Base-by-base conservation (phyloP, 352 stramenopile species). In the Phytophthora ohioensis region DNA sequence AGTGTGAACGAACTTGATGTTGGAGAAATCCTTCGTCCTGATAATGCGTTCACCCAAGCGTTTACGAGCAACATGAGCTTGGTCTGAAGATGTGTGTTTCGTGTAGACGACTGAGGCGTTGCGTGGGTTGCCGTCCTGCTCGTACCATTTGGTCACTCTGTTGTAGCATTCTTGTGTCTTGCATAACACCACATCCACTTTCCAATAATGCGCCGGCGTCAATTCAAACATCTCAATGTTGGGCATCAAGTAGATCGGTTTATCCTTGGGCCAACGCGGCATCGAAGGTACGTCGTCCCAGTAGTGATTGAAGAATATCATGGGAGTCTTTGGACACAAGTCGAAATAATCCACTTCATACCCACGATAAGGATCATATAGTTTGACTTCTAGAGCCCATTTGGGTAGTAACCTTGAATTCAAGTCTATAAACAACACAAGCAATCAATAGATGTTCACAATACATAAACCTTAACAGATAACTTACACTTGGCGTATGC, bases 161-260 rank as follows among this genome's bases (percentile, higher is more conserved):
- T 79, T 57, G 46, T 76, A 82, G 61, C 71, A 89, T 31, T 72
- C 67, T 31, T 67, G 43, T 4, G 81, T 90, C 54, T 94, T 94
- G 66, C 81, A 91, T 0, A 94, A 54, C 42, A 94, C 73, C 2
- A 71, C 75, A 53, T 91, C 75, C 5, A 78, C 76, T 9, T 59
- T 61, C 74, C 84, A 88, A 52, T 88, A 87, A 49, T 91, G 68
- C 3, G 65, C 38, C 1, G 71, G 57, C 9, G 67, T 67, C 13
- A 92, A 54, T 64, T 92, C 75, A 56, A 75, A 73, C 81, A 91
- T 92, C 57, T 90, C 75, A 21, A 85, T 82, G 49, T 85, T 85
- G 5, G 78, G 78, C 72, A 83, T 85, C 2, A 83, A 27, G 43
- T 82, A 90, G 30, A 90, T 34, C 0, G 78, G 70, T 36, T 88